Base-by-base conservation (phyloP, 2,329 filamentous ascomycete genomes). In the Microascus cirrosus region DNA sequence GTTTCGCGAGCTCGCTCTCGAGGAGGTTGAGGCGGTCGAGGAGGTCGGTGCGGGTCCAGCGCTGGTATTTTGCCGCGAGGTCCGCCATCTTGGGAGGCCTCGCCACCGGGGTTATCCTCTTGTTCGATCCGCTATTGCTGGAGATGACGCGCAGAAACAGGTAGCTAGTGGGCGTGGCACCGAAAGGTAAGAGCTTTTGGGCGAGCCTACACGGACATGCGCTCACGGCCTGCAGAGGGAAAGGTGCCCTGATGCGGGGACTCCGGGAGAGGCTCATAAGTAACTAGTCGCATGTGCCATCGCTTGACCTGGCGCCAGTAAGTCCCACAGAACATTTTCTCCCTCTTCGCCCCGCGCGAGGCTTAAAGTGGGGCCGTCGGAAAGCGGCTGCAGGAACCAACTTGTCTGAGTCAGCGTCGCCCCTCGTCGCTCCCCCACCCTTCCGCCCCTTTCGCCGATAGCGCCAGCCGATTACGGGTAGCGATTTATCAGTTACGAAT, bases 41-140 rank as follows among this genome's bases (percentile, higher is more conserved):
- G 42, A 94, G 81, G 52, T 82, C 82, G 45, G 83, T 77, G 61
- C 82, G 84, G 57, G 80, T 84, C 87, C 87, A 92, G 62, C 75
- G 77, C 48, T 77, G 76, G 71, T 92, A 92, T 52, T 75, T 73
- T 12, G 58, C 58, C 22, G 64, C 59, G 18, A 70, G 67, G 32
- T 65, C 63, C 13, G 67, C 62, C 69, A 68, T 73, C 58, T 63
- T 67, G 61, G 52, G 50, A 63, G 39, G 39, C 25, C 13, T 45
- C 39, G 13, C 5, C 5, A 18, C 2, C 39, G 10, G 39, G 39
- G 6, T 15, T 45, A 15, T 45, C 4, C 18, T 42, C 39, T n/a
- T 45, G 13, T 50, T 20, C n/a, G 45, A 20, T 50, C 11, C 22
- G 45, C 20, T 50, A 6, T 2, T 22, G 18, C n/a, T 24, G 25